Percentiles rank a stretch among this genome's conserved stretches.
These are phyloP conservation scores for Handroanthus guayacan DNA, from an alignment of 257 asterid species.

Conservation along the genomic window DNA sequence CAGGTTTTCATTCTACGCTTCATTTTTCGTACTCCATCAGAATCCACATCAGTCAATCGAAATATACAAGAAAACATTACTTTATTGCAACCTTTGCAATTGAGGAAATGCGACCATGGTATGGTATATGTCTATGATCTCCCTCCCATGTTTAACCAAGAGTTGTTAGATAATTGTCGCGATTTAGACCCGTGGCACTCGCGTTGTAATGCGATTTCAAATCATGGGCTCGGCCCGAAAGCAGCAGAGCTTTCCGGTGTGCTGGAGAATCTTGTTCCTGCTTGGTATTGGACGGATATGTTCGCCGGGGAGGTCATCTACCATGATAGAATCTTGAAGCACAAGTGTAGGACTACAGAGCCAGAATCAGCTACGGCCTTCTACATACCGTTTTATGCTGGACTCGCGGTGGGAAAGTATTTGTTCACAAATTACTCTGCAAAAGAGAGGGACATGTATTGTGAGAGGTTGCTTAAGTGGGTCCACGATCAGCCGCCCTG, in stretches of 20 bases:
- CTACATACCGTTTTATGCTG: constrained; percentile 71
- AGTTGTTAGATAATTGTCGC: constrained; percentile 49
- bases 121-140: constrained; percentile 64
- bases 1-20: constrained; percentile 42
- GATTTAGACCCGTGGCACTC: constrained; percentile 72
- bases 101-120: constrained; percentile 40
- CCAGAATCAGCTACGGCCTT: constrained; percentile 65
- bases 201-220: constrained; percentile 60
- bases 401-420: constrained; percentile 55
- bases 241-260: constrained; percentile 44
- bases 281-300: constrained; percentile 82
- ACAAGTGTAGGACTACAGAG: constrained; percentile 59
- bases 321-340: constrained; percentile 50
- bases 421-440: constrained; percentile 50
- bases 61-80: background rate
- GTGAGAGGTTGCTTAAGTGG: constrained; percentile 53
- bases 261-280: constrained; percentile 47
- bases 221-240: constrained; percentile 59
- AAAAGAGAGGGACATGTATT: constrained; percentile 48
- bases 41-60: constrained; percentile 16
- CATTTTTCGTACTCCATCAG: constrained; percentile 32
- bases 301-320: constrained; percentile 60
- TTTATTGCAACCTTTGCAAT: background rate
- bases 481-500: constrained; percentile 47
- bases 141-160: constrained; percentile 58